Percentiles rank a stretch among this genome's conserved stretches.
Conservation (phyloP, 129 eudicot genomes). For the Escallonia rubra region DNA sequence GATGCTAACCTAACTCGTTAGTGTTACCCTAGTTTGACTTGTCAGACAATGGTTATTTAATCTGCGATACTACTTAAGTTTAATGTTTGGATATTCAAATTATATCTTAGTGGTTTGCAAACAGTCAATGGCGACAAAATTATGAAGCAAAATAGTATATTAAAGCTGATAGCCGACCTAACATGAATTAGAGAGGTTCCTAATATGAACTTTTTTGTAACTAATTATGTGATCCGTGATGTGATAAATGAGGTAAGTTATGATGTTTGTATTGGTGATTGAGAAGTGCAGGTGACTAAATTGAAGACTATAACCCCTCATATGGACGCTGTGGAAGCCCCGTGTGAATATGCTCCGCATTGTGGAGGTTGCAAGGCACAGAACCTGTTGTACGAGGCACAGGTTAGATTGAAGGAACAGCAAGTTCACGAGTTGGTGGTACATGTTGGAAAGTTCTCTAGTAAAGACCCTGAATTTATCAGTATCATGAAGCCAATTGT, state of each 20-base stretch:
- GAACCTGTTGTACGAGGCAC: constrained; percentile 75
- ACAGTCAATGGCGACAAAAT: too few relatives aligned
- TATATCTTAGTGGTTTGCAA: too few relatives aligned
- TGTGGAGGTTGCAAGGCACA: constrained; percentile 98
- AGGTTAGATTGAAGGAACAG: constrained; percentile 76
- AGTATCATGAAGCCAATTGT: constrained; percentile 79
- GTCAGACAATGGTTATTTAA: too few relatives aligned
- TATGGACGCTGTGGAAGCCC: constrained; percentile 80
- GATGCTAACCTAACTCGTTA: too few relatives aligned
- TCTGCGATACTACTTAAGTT: too few relatives aligned
- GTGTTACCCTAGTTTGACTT: too few relatives aligned
- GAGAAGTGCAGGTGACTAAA: constrained; percentile 70
- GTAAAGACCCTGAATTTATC: constrained; percentile 40
- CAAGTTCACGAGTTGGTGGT: constrained; percentile 80
- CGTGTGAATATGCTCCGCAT: constrained; percentile 81
- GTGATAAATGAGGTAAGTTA: background rate
- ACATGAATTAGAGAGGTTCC: too few relatives aligned
- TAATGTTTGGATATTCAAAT: too few relatives aligned
- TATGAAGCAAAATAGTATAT: too few relatives aligned
- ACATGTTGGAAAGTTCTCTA: constrained; percentile 77
- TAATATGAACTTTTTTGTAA: too few relatives aligned
- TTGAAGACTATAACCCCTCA: constrained; percentile 73
- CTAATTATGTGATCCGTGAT: background rate
- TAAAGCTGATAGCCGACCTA: too few relatives aligned
- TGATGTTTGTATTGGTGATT: constrained; percentile 21